A percentile compares a stretch with the other conserved stretches of the same genome.
Evolutionary conservation across 805 yeast genomes (phyloP).

Genomic region (Zygotorulaspora sp.): DNA sequence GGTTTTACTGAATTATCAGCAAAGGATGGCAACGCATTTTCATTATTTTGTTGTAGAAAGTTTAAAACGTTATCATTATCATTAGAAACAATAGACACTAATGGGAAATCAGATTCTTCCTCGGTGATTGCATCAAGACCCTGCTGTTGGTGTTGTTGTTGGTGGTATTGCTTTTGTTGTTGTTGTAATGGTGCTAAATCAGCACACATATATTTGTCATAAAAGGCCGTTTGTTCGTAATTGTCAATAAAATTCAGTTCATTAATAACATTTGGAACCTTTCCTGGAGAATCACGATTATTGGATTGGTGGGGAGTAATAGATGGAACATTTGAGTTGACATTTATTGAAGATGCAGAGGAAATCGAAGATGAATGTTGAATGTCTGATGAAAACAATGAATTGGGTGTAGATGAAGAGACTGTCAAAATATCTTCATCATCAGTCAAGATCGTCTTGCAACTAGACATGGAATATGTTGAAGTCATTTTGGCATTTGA

Average conservation of each 20-base stretch:
- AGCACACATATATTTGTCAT: slow-evolving; percentile 17
- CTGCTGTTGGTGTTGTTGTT: slow-evolving; percentile 4
- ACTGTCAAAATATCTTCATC: slow-evolving; percentile 23
- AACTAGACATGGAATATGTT: slow-evolving; percentile 13
- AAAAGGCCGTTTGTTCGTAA: slow-evolving; percentile 23
- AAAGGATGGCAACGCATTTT: background rate
- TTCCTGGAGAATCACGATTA: slow-evolving; percentile 4
- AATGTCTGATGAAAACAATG: slow-evolving; percentile 25
- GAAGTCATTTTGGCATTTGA: slow-evolving; percentile 13
- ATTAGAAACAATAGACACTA: slow-evolving; percentile 4
- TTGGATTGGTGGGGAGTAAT: background rate
- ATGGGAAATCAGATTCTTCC: slow-evolving; percentile 11
- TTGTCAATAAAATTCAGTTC: slow-evolving; percentile 21
- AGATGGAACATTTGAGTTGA: slow-evolving; percentile 1
- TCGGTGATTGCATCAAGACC: slow-evolving; percentile 15
- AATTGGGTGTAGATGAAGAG: slow-evolving; percentile 28
- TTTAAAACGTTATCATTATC: slow-evolving; percentile 4
- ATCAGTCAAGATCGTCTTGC: slow-evolving; percentile 20
- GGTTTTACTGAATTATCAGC: background rate
- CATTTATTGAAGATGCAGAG: slow-evolving; percentile 11
- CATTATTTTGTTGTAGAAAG: slow-evolving; percentile 6
- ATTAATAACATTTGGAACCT: slow-evolving; percentile 4
- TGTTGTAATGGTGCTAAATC: slow-evolving; percentile 4
- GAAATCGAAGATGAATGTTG: slow-evolving; percentile 15
- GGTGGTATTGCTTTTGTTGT: slow-evolving; percentile 1